Evolutionary conservation across 495 filamentous ascomycete genomes (phyloP).

Genomic region (Podospora anserina): DNA sequence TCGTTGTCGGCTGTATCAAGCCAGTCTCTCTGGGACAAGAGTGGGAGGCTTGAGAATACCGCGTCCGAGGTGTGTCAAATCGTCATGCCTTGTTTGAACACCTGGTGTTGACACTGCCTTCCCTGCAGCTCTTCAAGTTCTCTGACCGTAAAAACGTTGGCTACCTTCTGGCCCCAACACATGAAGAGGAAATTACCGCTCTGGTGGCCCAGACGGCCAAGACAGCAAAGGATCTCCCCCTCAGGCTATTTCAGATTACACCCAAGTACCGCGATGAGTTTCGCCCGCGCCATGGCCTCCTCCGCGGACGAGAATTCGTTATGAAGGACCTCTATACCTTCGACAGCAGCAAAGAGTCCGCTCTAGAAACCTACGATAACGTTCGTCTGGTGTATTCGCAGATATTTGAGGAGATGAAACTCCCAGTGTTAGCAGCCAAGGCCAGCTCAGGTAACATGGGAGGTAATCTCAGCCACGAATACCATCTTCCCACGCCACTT

Average conservation of each 20-base stretch:
- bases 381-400: conserved; percentile 67
- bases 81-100: neutral
- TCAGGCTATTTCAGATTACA: conserved; percentile 88
- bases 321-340: conserved; percentile 99
- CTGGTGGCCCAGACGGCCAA: conserved; percentile 70
- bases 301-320: conserved; percentile 87
- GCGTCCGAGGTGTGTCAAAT: conserved; percentile 40
- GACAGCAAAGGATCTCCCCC: conserved; percentile 81
- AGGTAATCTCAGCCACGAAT: conserved; percentile 89
- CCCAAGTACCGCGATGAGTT: conserved; percentile 94
- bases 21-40: conserved; percentile 74
- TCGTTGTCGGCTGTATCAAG: conserved; percentile 85
- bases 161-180: conserved; percentile 84
- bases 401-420: conserved; percentile 77
- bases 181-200: conserved; percentile 92
- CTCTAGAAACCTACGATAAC: conserved; percentile 70
- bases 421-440: conserved; percentile 80
- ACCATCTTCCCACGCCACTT: conserved; percentile 73
- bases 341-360: conserved; percentile 62
- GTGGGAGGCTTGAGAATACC: conserved; percentile 38
- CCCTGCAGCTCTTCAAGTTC: conserved; percentile 69
- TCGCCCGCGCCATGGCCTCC: conserved; percentile 79
- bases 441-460: conserved; percentile 97
- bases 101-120: conserved; percentile 16
- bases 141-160: conserved; percentile 71